phyloP scores from a whole-genome alignment of 805 yeast species.

The Vanderwaltozyma verrucispora region DNA sequence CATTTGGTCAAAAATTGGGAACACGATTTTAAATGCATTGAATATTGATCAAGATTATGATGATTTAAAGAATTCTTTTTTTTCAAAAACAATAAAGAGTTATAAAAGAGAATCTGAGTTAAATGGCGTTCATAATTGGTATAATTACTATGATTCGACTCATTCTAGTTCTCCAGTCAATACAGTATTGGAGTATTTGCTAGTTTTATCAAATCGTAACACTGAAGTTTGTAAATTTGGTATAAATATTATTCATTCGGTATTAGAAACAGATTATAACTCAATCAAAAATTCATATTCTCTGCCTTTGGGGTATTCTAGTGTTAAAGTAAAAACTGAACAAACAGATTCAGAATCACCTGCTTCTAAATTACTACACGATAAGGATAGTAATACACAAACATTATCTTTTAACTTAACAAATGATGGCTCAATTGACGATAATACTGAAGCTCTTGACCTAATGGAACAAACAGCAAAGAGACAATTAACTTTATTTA shows the following conservation, averaged over 20 bases:
- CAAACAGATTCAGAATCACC: too few relatives aligned
- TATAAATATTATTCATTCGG: neutral
- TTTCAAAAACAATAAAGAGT: constrained; percentile 4
- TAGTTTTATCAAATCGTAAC: neutral
- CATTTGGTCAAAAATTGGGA: constrained; percentile 7
- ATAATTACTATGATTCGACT: neutral
- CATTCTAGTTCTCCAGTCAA: too few relatives aligned
- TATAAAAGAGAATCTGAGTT: constrained; percentile 8
- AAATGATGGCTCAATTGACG: too few relatives aligned
- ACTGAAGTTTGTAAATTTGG: neutral
- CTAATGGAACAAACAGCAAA: constrained; percentile 13
- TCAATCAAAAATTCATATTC: neutral
- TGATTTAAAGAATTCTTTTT: constrained; percentile 2
- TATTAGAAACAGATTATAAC: neutral
- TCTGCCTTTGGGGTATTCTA: too few relatives aligned
- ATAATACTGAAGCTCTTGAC: neutral
- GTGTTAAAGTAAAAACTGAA: too few relatives aligned
- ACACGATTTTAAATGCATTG: constrained; percentile 2
- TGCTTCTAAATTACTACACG: neutral
- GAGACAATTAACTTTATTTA: constrained; percentile 18
- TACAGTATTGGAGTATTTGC: neutral
- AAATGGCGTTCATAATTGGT: constrained; percentile 5
- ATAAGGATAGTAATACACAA: too few relatives aligned
- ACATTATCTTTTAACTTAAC: too few relatives aligned
- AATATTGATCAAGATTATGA: neutral